Percentiles rank a stretch among this genome's conserved stretches.
Conservation (phyloP, 2,329 filamentous ascomycete species). For the Colletotrichum simmondsii region DNA sequence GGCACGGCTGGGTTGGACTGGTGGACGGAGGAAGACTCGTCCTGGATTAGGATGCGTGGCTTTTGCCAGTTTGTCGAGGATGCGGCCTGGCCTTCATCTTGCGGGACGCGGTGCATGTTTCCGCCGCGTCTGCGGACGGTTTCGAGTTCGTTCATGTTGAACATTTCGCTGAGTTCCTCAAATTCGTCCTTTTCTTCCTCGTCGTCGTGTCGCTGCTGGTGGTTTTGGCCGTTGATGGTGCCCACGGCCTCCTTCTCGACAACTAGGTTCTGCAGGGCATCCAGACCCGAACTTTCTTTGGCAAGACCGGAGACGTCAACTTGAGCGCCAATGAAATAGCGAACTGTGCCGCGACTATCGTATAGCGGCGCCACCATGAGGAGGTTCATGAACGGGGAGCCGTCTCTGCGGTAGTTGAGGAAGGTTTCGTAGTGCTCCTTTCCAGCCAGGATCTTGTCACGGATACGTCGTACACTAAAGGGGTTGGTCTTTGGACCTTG, state of each 20-base stretch:
- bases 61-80: slow-evolving; percentile 48
- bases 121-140: slow-evolving; percentile 73
- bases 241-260: slow-evolving; percentile 46
- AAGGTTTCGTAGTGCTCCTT: slow-evolving; percentile 79
- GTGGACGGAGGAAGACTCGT: slow-evolving; percentile 41
- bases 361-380: slow-evolving; percentile 79
- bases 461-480: slow-evolving; percentile 70
- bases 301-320: slow-evolving; percentile 77
- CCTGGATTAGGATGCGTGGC: slow-evolving; percentile 52
- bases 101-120: slow-evolving; percentile 63
- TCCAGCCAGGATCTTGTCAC: slow-evolving; percentile 69
- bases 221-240: slow-evolving; percentile 41
- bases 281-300: slow-evolving; percentile 73
- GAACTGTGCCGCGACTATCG: slow-evolving; percentile 72
- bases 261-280: slow-evolving; percentile 64
- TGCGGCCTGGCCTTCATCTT: slow-evolving; percentile 54
- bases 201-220: slow-evolving; percentile 27
- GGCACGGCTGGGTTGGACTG: slow-evolving; percentile 11
- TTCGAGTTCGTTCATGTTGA: slow-evolving; percentile 74
- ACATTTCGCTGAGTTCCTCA: slow-evolving; percentile 74
- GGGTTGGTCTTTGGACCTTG: slow-evolving; percentile 79
- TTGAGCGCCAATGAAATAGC: slow-evolving; percentile 78
- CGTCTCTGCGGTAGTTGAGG: slow-evolving; percentile 82
- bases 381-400: slow-evolving; percentile 81
- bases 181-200: slow-evolving; percentile 63